Evolutionary conservation across 352 stramenopile species (phyloP), one percentile per base, ranked within the genome.

Genomic region (Globisporangium splendens): DNA sequence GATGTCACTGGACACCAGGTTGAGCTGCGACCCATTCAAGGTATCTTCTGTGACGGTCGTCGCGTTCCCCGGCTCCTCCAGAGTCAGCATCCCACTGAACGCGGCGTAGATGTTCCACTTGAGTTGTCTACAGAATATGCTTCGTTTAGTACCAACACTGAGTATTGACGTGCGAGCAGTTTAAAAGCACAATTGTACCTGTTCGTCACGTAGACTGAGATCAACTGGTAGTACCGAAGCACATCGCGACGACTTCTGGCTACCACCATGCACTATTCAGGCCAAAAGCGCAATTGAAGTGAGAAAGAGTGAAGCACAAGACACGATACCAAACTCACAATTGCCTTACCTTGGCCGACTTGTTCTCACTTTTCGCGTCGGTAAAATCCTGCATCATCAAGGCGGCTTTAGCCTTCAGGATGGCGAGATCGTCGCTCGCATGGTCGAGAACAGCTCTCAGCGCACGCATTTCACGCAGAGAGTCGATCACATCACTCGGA

Each of bases 351-450:
- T 86, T 84, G 31, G 70, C 59, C 1, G 56, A 51, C 39, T 58
- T 71, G 21, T 44, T 47, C 0, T 50, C 22, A n/a, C 69, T 70
- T n/a, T 61, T 63, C 24, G 50, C 54, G 8, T 58, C 60, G 11
- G 69, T 50, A 48, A 91, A 94, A 59, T 91, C 72, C 11, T 76
- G 65, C 82, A 92, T 89, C 76, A 91, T 86, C n/a, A 79, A 61
- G 15, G 77, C 46, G 15, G 75, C 72, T 50, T 94, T 94, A 0
- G 79, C 79, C 24, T 89, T 89, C 2, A 90, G 63, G 17, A 91
- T 67, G 7, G 79, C 62, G 24, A 85, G 38, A 20, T 82, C 59
- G 35, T 88, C 79, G 50, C 75, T 91, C n/a, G 76, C 77, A 12
- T 77, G 47, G 48, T 93, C 79, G 6, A 90, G 50, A n/a, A 90